Conservation (phyloP, 208 protist species). For the Jaenimonas drosophilae region DNA sequence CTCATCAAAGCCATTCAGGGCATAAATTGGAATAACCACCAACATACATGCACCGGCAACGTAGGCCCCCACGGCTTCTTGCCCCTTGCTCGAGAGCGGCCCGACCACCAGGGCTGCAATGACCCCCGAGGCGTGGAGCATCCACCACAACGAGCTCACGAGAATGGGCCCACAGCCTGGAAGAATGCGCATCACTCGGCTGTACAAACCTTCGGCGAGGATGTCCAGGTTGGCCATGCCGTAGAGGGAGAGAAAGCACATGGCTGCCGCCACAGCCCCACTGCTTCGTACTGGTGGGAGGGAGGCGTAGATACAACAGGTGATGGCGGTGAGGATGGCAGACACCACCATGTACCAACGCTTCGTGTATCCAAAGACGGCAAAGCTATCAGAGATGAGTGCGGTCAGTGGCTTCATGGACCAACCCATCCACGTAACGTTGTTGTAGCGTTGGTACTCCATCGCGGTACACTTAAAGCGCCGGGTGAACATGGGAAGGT, state of each 20-base stretch:
- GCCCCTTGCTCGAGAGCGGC: slow-evolving; percentile 21
- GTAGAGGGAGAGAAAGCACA: slow-evolving; percentile 27
- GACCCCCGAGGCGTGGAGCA: slow-evolving; percentile 17
- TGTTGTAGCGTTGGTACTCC: slow-evolving; percentile 16
- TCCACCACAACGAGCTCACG: slow-evolving; percentile 36
- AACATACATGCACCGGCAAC: slow-evolving; percentile 16
- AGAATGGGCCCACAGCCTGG: slow-evolving; percentile 18
- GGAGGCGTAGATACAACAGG: slow-evolving; percentile 15
- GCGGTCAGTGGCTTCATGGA: slow-evolving; percentile 21
- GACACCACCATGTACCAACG: slow-evolving; percentile 17
- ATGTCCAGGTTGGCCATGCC: slow-evolving; percentile 33
- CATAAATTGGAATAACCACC: slow-evolving; percentile 20
- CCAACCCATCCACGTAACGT: slow-evolving; percentile 13
- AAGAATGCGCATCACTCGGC: slow-evolving; percentile 22
- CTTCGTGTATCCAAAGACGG: slow-evolving; percentile 23
- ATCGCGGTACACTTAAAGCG: slow-evolving; percentile 6
- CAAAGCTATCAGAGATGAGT: slow-evolving; percentile 18
- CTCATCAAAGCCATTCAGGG: slow-evolving; percentile 37
- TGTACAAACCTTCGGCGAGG: slow-evolving; percentile 45
- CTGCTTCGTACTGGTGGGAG: slow-evolving; percentile 16
- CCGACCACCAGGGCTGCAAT: slow-evolving; percentile 26
- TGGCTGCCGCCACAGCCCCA: slow-evolving; percentile 11
- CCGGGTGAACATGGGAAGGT: slow-evolving; percentile 20
- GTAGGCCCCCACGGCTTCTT: slow-evolving; percentile 13
- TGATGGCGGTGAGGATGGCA: slow-evolving; percentile 9